These are phyloP conservation scores for Fusarium sp. DNA, from an alignment of 2,329 filamentous ascomycete genomes.

Conservation along the genomic window DNA sequence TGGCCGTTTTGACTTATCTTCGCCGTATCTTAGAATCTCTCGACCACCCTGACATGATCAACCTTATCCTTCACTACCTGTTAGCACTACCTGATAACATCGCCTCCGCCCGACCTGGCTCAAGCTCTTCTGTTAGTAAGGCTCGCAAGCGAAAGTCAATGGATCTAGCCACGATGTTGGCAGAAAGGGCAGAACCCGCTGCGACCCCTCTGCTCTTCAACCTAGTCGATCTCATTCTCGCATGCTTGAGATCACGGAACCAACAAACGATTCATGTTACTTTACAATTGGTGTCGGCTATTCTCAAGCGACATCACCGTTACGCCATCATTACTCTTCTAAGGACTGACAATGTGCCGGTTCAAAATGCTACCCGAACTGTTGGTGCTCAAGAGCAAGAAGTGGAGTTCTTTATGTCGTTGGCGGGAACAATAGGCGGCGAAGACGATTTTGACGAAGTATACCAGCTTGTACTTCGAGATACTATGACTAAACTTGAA, in stretches of 20 bases:
- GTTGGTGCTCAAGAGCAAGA: constrained; percentile 81
- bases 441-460: constrained; percentile 78
- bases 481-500: constrained; percentile 76
- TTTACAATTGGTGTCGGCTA: constrained; percentile 85
- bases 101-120: constrained; percentile 52
- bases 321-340: constrained; percentile 85
- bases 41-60: constrained; percentile 93
- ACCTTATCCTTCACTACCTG: constrained; percentile 92
- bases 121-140: constrained; percentile 70
- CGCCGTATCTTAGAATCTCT: constrained; percentile 90
- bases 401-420: constrained; percentile 75
- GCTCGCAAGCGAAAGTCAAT: constrained; percentile 88
- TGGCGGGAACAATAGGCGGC: constrained; percentile 77
- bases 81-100: constrained; percentile 78
- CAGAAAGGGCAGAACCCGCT: constrained; percentile 77
- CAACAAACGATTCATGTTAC: constrained; percentile 91
- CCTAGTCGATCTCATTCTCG: constrained; percentile 88
- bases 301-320: constrained; percentile 87
- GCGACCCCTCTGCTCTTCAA: constrained; percentile 91
- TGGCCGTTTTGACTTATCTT: constrained; percentile 94
- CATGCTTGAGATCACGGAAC: constrained; percentile 85
- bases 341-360: constrained; percentile 70
- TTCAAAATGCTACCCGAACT: constrained; percentile 70
- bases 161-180: constrained; percentile 84
- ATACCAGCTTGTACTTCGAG: constrained; percentile 78